Percentiles rank a stretch among this genome's conserved stretches.
These are phyloP conservation scores for Diaporthe helianthi DNA, from an alignment of 2,329 filamentous ascomycete genomes.

Conservation along the genomic window DNA sequence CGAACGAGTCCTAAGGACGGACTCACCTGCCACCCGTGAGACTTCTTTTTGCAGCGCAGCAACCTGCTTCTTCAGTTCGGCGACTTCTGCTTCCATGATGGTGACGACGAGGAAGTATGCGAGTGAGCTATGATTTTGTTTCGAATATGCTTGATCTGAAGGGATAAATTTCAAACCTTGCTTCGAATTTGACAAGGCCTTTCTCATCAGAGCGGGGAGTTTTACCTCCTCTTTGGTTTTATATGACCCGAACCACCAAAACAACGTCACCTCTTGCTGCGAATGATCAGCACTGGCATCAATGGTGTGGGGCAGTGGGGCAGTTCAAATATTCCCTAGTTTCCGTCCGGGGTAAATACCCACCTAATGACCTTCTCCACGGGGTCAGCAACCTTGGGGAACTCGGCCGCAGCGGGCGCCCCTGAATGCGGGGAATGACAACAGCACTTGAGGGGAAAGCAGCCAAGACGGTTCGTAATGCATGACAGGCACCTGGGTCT, in stretches of 20 bases:
- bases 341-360: conserved; percentile 23
- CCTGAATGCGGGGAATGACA: conserved; percentile 1
- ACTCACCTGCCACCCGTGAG: conserved; percentile 42
- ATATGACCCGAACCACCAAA: not conserved
- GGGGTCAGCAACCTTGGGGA: not conserved
- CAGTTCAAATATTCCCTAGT: not conserved
- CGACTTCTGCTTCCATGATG: conserved; percentile 45
- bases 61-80: conserved; percentile 48
- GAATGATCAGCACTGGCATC: not conserved
- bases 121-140: not conserved
- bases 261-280: not conserved
- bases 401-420: not conserved
- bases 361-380: conserved; percentile 5
- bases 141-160: not conserved
- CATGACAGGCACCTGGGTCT: not conserved
- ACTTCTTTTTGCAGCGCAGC: conserved; percentile 45
- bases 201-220: not conserved
- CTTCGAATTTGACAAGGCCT: no score
- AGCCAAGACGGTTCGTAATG: not conserved
- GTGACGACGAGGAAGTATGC: not conserved
- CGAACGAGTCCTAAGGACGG: rapidly evolving
- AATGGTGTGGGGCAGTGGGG: conserved; percentile 22
- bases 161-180: not conserved
- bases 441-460: not conserved
- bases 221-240: not conserved